phyloP scores from a whole-genome alignment of 139 green algal species.

The Microglena sp. region DNA sequence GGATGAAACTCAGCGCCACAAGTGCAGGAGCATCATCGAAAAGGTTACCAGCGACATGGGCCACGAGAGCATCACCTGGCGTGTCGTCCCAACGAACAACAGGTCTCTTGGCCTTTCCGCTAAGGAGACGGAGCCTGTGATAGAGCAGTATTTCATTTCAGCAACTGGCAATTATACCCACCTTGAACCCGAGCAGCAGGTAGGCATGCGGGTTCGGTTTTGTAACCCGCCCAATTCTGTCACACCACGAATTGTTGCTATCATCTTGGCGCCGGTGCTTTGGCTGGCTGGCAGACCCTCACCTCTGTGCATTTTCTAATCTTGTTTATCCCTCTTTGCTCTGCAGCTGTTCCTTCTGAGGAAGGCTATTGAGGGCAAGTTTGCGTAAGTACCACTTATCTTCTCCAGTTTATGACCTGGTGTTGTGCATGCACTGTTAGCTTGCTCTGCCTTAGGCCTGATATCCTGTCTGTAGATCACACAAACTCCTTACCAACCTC shows the following conservation, averaged over 20 bases:
- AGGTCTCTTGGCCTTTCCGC: slow-evolving; percentile 64
- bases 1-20: slow-evolving; percentile 40
- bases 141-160: slow-evolving; percentile 83
- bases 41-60: slow-evolving; percentile 7
- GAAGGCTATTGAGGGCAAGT: slow-evolving; percentile 63
- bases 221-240: not conserved
- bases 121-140: slow-evolving; percentile 62
- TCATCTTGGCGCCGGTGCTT: not conserved
- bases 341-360: slow-evolving; percentile 80
- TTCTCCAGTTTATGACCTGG: too few species aligned
- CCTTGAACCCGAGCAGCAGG: slow-evolving; percentile 50
- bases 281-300: too few species aligned
- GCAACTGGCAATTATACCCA: slow-evolving; percentile 24
- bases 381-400: slow-evolving; percentile 17
- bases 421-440: too few species aligned
- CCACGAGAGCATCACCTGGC: slow-evolving; percentile 48
- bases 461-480: too few species aligned
- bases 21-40: slow-evolving; percentile 38
- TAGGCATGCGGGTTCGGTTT: slow-evolving; percentile 5
- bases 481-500: too few species aligned
- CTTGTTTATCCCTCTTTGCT: too few species aligned
- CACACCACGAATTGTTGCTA: not conserved
- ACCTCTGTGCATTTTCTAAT: too few species aligned
- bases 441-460: too few species aligned
- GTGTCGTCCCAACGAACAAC: slow-evolving; percentile 78